phyloP scores from a whole-genome alignment of 2,329 filamentous ascomycete species.

The Fusarium vanettenii region DNA sequence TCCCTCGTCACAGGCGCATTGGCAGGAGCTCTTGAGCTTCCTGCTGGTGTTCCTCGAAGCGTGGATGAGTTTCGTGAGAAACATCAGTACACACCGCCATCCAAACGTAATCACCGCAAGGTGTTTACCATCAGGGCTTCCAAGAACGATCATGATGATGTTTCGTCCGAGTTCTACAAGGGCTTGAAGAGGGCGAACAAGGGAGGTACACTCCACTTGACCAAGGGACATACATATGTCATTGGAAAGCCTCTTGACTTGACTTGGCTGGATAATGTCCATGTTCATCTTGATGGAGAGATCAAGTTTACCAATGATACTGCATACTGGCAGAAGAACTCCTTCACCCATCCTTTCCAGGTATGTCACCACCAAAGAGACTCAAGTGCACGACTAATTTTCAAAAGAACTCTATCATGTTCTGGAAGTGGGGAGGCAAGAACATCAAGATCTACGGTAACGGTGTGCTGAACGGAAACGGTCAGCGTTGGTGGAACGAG shows the following conservation, averaged over 20 bases:
- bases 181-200: slow-evolving; percentile 38
- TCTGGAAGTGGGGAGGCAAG: slow-evolving; percentile 40
- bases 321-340: slow-evolving; percentile 37
- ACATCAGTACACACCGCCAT: slow-evolving; percentile 31
- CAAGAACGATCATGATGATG: slow-evolving; percentile 33
- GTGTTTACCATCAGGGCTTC: slow-evolving; percentile 34
- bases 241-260: slow-evolving; percentile 41
- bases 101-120: slow-evolving; percentile 23
- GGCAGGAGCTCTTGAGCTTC: slow-evolving; percentile 36
- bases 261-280: slow-evolving; percentile 38
- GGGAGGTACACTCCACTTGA: slow-evolving; percentile 38
- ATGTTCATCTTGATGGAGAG: slow-evolving; percentile 41
- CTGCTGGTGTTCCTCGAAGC: slow-evolving; percentile 39
- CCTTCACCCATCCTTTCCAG: slow-evolving; percentile 40
- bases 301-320: slow-evolving; percentile 43
- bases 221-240: slow-evolving; percentile 37
- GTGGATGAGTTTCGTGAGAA: slow-evolving; percentile 39
- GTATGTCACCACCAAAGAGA: not conserved
- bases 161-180: slow-evolving; percentile 36
- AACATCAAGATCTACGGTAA: slow-evolving; percentile 40
- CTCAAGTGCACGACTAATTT: not conserved
- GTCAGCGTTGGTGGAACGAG: slow-evolving; percentile 43
- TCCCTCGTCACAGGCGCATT: slow-evolving; percentile 33
- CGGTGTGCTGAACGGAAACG: slow-evolving; percentile 38
- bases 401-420: slow-evolving; percentile 40